phyloP scores from a whole-genome alignment of 2,329 filamentous ascomycete species.

The Rhytidhysteron rufulum region DNA sequence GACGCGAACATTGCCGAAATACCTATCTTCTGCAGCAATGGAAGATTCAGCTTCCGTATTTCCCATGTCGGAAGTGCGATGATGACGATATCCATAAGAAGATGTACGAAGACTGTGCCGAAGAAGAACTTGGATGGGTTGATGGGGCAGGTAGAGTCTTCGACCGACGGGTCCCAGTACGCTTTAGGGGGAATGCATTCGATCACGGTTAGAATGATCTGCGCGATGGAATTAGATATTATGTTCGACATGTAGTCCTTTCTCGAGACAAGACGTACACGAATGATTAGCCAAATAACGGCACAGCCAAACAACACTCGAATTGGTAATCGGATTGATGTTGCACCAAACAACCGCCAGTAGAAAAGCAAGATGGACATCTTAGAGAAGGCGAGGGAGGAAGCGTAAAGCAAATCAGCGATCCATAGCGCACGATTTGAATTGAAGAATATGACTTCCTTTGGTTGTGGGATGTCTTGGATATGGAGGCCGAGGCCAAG shows the following conservation, averaged over 20 bases:
- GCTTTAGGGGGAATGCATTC: conserved; percentile 31
- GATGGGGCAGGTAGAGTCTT: conserved; percentile 25
- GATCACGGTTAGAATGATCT: conserved; percentile 29
- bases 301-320: conserved; percentile 6
- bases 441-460: conserved; percentile 2
- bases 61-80: conserved; percentile 28
- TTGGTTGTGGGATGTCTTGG: conserved; percentile 3
- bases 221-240: background rate
- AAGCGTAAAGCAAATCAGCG: conserved; percentile 10
- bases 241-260: too few species aligned
- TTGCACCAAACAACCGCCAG: conserved; percentile 15
- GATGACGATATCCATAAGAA: conserved; percentile 30
- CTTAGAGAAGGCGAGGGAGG: conserved; percentile 11
- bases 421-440: conserved; percentile 9
- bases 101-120: conserved; percentile 28
- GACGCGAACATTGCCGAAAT: conserved; percentile 55
- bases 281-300: conserved; percentile 10
- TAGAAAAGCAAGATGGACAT: conserved; percentile 16
- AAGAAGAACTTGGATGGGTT: conserved; percentile 30
- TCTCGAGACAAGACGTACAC: conserved; percentile 4
- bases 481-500: conserved; percentile 9
- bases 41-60: conserved; percentile 27
- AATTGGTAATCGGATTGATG: conserved; percentile 11
- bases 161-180: conserved; percentile 28
- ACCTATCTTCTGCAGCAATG: conserved; percentile 6